phyloP scores from a whole-genome alignment of 352 stramenopile genomes.

The Pythium biforme region DNA sequence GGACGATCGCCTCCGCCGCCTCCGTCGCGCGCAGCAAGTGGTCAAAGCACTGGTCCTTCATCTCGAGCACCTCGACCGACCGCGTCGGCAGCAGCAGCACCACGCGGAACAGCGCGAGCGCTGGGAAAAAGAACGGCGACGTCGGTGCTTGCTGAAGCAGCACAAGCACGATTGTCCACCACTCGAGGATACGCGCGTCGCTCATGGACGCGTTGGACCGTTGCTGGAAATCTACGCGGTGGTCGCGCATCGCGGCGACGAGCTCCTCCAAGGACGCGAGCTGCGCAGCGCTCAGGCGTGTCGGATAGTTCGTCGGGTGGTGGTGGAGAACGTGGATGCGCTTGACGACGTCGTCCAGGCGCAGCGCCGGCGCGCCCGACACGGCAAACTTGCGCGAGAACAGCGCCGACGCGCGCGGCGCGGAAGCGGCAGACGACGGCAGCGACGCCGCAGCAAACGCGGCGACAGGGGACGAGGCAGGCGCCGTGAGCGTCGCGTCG shows the following conservation, averaged over 20 bases:
- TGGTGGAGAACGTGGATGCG: constrained; percentile 43
- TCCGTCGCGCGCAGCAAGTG: constrained; percentile 39
- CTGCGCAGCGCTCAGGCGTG: constrained; percentile 32
- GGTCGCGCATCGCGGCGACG: constrained; percentile 16
- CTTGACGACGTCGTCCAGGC: constrained; percentile 47
- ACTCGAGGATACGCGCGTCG: constrained; percentile 12
- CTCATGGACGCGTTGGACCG: background rate
- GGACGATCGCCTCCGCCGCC: constrained; percentile 14
- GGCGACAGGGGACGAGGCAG: constrained; percentile 11
- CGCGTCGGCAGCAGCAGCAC: constrained; percentile 45
- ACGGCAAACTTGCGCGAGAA: constrained; percentile 54
- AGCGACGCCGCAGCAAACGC: no score
- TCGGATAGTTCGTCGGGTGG: no score
- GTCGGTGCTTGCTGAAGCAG: constrained; percentile 40
- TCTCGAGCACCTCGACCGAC: constrained; percentile 19
- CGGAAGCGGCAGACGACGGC: no score
- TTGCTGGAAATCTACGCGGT: constrained; percentile 24
- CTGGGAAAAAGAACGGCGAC: constrained; percentile 49
- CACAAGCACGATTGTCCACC: constrained; percentile 47
- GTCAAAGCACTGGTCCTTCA: constrained; percentile 59
- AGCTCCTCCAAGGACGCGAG: constrained; percentile 34
- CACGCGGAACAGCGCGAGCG: constrained; percentile 57
- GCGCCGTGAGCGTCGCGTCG: constrained; percentile 39
- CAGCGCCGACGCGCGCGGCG: background rate
- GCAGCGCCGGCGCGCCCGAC: constrained; percentile 44